Evolutionary conservation across 1,284 basidiomycete species (phyloP).

Genomic region (Athelia sp.): DNA sequence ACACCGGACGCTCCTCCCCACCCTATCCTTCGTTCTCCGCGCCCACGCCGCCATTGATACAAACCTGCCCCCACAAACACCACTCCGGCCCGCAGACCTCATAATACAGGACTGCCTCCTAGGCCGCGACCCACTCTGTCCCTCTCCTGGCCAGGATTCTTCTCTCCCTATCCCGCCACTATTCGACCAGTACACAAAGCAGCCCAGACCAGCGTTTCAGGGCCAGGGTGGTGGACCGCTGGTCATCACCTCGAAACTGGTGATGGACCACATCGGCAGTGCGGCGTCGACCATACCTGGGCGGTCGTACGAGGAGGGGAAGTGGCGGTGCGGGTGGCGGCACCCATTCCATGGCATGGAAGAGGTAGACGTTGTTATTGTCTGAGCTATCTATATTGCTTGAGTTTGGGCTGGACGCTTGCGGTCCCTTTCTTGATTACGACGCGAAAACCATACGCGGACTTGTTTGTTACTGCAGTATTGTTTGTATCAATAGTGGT

Average conservation of each 20-base stretch:
- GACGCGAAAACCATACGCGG: too few relatives aligned
- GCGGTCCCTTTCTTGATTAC: too few relatives aligned
- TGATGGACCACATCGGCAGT: slow-evolving; percentile 36
- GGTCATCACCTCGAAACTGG: slow-evolving; percentile 33
- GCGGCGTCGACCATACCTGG: slow-evolving; percentile 25
- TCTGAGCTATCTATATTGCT: not conserved
- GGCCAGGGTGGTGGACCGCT: slow-evolving; percentile 9
- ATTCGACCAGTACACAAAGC: not conserved
- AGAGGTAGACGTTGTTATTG: slow-evolving; percentile 30
- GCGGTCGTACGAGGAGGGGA: slow-evolving; percentile 23
- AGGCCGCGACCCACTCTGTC: slow-evolving; percentile 30
- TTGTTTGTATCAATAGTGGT: too few relatives aligned
- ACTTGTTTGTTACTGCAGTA: too few relatives aligned
- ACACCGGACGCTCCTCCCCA: slow-evolving; percentile 28
- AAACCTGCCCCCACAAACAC: slow-evolving; percentile 20
- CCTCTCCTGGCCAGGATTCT: slow-evolving; percentile 6
- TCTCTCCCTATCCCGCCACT: not conserved
- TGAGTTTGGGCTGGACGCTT: too few relatives aligned
- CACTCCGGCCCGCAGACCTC: slow-evolving; percentile 31
- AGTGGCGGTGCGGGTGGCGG: slow-evolving; percentile 38
- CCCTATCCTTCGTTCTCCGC: slow-evolving; percentile 24
- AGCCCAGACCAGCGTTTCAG: not conserved
- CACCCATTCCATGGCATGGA: slow-evolving; percentile 35
- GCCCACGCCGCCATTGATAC: slow-evolving; percentile 22
- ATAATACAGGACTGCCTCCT: slow-evolving; percentile 37